Percentiles rank a stretch among this genome's conserved stretches.
phyloP scores from a whole-genome alignment of 1,284 basidiomycete species.

The Schizophyllum commune region DNA sequence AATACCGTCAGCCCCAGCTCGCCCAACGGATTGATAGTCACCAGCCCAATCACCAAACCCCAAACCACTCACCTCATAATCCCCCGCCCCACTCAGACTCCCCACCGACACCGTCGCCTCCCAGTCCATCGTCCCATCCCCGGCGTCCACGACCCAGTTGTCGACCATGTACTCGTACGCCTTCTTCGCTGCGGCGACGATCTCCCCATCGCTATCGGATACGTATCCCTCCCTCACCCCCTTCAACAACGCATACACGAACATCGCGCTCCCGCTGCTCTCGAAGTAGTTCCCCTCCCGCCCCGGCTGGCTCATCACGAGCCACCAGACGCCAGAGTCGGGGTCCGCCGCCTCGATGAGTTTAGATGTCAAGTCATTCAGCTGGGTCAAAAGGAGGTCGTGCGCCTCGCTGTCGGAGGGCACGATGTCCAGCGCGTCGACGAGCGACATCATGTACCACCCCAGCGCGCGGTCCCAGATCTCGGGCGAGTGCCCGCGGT shows the following conservation, averaged over 20 bases:
- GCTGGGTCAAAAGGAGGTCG: constrained; percentile 22
- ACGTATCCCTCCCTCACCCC: constrained; percentile 36
- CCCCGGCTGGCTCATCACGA: constrained; percentile 41
- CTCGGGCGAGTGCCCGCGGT: constrained; percentile 39
- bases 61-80: constrained; percentile 28
- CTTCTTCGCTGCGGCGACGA: constrained; percentile 29
- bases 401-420: constrained; percentile 23
- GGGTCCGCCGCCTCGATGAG: constrained; percentile 33
- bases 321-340: constrained; percentile 39
- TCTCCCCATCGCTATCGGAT: constrained; percentile 28
- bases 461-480: constrained; percentile 43
- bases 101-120: constrained; percentile 34
- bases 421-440: constrained; percentile 35
- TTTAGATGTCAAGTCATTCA: constrained; percentile 27
- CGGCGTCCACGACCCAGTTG: constrained; percentile 34
- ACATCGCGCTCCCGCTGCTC: constrained; percentile 40
- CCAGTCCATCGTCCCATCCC: constrained; percentile 38
- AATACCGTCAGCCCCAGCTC: constrained; percentile 1
- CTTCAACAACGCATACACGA: constrained; percentile 38
- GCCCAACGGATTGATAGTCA: not conserved
- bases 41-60: not conserved
- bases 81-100: constrained; percentile 22
- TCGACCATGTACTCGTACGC: constrained; percentile 35
- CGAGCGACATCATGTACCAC: constrained; percentile 45
- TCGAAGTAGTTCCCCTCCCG: constrained; percentile 40